Conservation (phyloP, 352 stramenopile species). For the Pythium sp. region DNA sequence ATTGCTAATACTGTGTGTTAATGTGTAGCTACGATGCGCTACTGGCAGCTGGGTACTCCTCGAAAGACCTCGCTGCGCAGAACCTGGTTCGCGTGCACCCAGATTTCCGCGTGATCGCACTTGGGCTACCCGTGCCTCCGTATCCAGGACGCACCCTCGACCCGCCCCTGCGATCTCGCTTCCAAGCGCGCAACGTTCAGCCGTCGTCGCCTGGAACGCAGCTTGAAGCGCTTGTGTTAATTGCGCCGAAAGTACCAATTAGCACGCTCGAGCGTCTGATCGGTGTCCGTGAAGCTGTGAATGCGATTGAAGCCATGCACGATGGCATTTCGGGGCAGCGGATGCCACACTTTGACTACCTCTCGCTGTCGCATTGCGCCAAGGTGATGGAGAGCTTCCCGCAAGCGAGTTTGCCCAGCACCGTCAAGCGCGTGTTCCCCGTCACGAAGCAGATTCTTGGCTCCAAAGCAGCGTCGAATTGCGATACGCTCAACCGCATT, state of each 20-base stretch:
- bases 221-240: conserved; percentile 46
- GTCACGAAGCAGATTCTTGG: conserved; percentile 48
- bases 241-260: conserved; percentile 49
- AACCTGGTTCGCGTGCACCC: conserved; percentile 86
- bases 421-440: conserved; percentile 54
- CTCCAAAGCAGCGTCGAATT: conserved; percentile 35
- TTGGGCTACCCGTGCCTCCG: conserved; percentile 84
- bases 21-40: conserved; percentile 57
- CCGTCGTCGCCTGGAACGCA: conserved; percentile 62
- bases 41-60: conserved; percentile 48
- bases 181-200: conserved; percentile 74
- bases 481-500: conserved; percentile 53
- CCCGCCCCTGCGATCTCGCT: conserved; percentile 82
- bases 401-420: conserved; percentile 29
- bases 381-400: conserved; percentile 55
- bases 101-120: conserved; percentile 92
- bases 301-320: conserved; percentile 64
- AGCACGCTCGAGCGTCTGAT: conserved; percentile 64
- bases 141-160: conserved; percentile 86
- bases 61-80: conserved; percentile 41
- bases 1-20: not conserved
- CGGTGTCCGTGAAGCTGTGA: conserved; percentile 64
- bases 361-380: conserved; percentile 60
- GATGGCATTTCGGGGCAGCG: conserved; percentile 34
- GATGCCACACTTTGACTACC: conserved; percentile 72